Evolutionary conservation across 176 grass and related monocot species (phyloP).

Genomic region (Neostapfia colusana): DNA sequence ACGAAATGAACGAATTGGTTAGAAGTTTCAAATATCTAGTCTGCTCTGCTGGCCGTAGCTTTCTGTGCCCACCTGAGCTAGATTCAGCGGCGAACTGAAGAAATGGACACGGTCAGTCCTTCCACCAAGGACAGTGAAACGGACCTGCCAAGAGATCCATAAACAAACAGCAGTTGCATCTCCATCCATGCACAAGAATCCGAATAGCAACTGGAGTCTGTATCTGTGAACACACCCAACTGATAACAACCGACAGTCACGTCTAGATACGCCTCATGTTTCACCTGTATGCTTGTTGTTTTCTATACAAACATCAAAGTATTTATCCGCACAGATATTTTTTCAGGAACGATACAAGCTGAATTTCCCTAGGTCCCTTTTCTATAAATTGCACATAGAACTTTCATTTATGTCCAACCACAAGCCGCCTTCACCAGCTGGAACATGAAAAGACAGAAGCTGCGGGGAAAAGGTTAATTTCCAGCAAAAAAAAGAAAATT

Average conservation of each 20-base stretch:
- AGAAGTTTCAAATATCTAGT: not conserved
- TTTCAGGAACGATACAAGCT: slow-evolving; percentile 10
- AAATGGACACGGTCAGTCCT: not conserved
- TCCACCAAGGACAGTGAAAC: not conserved
- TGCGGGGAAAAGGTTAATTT: not conserved
- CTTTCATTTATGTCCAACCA: not conserved
- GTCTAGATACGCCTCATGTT: no score
- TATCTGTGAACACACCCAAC: not conserved
- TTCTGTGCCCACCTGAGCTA: not conserved
- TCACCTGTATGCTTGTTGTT: no score
- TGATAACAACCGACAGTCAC: no score
- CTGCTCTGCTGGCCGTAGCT: not conserved
- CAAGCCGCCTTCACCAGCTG: not conserved
- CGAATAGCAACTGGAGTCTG: not conserved
- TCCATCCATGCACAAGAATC: slow-evolving; percentile 5
- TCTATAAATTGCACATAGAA: not conserved
- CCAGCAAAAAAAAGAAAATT: not conserved
- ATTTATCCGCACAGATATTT: slow-evolving; percentile 7
- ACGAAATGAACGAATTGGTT: no score
- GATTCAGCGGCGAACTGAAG: not conserved
- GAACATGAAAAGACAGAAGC: not conserved
- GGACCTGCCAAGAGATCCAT: not conserved
- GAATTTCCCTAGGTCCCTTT: not conserved
- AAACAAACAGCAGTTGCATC: not conserved
- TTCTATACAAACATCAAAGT: no score